Percentiles rank a stretch among this genome's conserved stretches.
Conservation (phyloP, 2,329 filamentous ascomycete genomes). For the Colletotrichum musae region DNA sequence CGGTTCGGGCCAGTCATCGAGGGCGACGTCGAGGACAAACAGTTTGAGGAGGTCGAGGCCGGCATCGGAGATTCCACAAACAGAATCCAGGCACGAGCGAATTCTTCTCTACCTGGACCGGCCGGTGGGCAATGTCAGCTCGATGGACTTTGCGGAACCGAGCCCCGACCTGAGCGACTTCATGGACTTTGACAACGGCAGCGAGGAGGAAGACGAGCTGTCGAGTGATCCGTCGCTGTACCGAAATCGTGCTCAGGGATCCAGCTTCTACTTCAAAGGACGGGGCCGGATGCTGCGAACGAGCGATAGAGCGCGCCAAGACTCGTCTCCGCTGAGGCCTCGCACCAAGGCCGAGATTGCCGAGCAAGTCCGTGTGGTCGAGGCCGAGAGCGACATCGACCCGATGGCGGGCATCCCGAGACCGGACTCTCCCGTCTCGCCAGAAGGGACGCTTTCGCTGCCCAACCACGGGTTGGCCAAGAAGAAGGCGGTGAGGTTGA, state of each 20-base stretch:
- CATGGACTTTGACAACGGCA: constrained; percentile 51
- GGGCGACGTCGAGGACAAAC: constrained; percentile 22
- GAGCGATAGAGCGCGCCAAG: constrained; percentile 28
- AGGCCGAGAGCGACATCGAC: constrained; percentile 44
- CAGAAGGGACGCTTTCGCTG: constrained; percentile 19
- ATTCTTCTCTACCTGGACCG: constrained; percentile 51
- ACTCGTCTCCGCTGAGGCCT: constrained; percentile 31
- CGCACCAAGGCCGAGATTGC: not conserved
- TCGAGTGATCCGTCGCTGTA: constrained; percentile 29
- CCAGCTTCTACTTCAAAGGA: constrained; percentile 8
- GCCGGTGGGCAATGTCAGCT: constrained; percentile 45
- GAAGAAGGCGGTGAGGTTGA: constrained; percentile 60
- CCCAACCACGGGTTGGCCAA: constrained; percentile 43
- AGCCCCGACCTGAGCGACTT: constrained; percentile 57
- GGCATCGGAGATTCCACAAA: not conserved
- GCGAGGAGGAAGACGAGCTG: constrained; percentile 42
- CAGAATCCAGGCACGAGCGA: constrained; percentile 47
- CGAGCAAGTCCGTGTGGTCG: constrained; percentile 29
- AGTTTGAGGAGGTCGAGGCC: constrained; percentile 19
- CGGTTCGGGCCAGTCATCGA: constrained; percentile 10
- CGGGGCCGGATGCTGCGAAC: constrained; percentile 25
- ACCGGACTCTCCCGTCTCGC: constrained; percentile 54
- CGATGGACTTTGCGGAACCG: constrained; percentile 49
- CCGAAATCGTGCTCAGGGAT: not conserved
- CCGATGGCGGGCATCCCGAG: constrained; percentile 50